Evolutionary conservation across 2,329 filamentous ascomycete species (phyloP).

Genomic region (Stagonosporopsis tanaceti): DNA sequence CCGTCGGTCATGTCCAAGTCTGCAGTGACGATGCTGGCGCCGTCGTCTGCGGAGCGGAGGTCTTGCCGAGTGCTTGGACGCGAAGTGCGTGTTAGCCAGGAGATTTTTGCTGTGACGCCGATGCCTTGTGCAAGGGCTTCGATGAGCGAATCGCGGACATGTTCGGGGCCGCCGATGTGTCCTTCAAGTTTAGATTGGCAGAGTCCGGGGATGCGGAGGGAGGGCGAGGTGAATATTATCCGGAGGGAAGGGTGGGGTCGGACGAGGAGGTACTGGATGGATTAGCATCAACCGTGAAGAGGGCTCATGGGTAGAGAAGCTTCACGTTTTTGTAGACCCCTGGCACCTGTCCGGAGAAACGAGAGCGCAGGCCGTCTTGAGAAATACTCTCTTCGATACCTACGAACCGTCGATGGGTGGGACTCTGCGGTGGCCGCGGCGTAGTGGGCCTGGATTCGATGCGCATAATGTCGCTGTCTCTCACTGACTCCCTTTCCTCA

Average conservation of each 20-base stretch:
- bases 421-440: conserved; percentile 54
- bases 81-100: conserved; percentile 59
- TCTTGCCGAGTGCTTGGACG: not conserved
- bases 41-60: conserved; percentile 5
- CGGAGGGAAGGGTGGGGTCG: conserved; percentile 57
- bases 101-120: conserved; percentile 76
- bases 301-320: not conserved
- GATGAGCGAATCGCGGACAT: conserved; percentile 60
- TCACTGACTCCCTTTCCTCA: conserved; percentile 57
- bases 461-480: conserved; percentile 71
- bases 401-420: conserved; percentile 36
- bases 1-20: conserved; percentile 53
- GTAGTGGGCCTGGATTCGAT: conserved; percentile 61
- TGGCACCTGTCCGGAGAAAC: conserved; percentile 52
- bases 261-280: conserved; percentile 53
- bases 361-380: conserved; percentile 36
- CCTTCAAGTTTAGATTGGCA: conserved; percentile 55
- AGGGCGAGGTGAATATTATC: conserved; percentile 57
- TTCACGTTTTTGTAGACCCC: conserved; percentile 65
- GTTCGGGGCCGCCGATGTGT: conserved; percentile 56
- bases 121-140: conserved; percentile 70
- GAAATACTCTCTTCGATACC: conserved; percentile 49
- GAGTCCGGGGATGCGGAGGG: conserved; percentile 56
- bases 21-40: conserved; percentile 9
- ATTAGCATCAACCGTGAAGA: conserved; percentile 10